Base-by-base conservation (phyloP, 2,329 filamentous ascomycete genomes). In the Penicillium sp. region DNA sequence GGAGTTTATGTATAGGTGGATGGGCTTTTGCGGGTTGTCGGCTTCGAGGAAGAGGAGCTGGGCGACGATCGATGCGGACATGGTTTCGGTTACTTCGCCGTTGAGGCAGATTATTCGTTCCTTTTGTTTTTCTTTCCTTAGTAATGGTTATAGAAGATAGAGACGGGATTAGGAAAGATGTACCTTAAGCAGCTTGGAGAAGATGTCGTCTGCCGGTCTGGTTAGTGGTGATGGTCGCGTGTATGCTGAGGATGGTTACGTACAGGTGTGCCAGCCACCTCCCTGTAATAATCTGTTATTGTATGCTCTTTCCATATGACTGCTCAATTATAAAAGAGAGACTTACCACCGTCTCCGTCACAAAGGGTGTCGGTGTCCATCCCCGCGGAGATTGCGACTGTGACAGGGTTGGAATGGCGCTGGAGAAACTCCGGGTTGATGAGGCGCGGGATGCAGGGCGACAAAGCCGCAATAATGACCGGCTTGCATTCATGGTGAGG, bases 11-110 rank as follows among this genome's bases (percentile, higher is more conserved):
- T 99, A 99, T 77, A 99, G 91, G 56, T 91, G 95, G 67, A 99
- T 98, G 13, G 93, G 91, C 77, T 97, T 97, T 60, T 96, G 88
- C 3, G 94, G 93, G 73, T 92, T 92, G 74, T 99, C 95, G 71
- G 94, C 95, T 84, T 99, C 96, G 77, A 99, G 92, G 86, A 93
- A 99, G 66, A 99, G 90, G 23, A 99, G 88, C 76, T 99, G 96
- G 1, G 95, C 92, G 30, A 98, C 94, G 66, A 98, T 92, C 47
- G 91, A 91, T n/a, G 95, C 94, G 44, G 93, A 96, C 68, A 95
- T 88, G 47, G 87, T 90, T 74, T 97, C 92, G 80, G 98, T 91
- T 61, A 98, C 93, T 73, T 91, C 85, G 72, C 94, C 94, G 73
- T 97, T 97, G 41, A 98, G 86, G 75, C 91, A 97, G 73, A 99